These are phyloP conservation scores for Theobroma grandiflorum DNA, from an alignment of 441 rosid species.

Conservation along the genomic window DNA sequence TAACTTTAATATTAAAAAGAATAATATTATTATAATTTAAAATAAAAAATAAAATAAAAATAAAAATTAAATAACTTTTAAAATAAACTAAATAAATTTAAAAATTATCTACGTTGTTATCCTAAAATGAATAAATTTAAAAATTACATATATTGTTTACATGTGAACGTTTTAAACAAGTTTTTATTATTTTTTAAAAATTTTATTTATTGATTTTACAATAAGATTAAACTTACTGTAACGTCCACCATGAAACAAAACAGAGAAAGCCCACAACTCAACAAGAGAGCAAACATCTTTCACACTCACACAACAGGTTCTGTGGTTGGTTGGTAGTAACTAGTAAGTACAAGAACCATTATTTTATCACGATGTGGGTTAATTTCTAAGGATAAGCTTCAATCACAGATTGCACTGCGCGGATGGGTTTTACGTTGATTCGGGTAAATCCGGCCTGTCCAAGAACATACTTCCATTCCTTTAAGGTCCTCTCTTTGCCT, in stretches of 20 bases:
- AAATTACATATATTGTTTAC: too few relatives aligned
- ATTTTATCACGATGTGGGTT: neutral
- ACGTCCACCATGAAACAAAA: neutral
- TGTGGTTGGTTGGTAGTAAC: neutral
- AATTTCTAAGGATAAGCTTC: conserved; percentile 50
- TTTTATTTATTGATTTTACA: too few relatives aligned
- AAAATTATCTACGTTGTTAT: too few relatives aligned
- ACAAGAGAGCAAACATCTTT: neutral
- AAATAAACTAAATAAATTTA: too few relatives aligned
- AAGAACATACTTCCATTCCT: conserved; percentile 72
- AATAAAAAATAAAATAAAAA: too few relatives aligned
- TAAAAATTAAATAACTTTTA: too few relatives aligned
- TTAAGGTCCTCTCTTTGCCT: conserved; percentile 70
- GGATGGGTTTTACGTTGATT: conserved; percentile 45
- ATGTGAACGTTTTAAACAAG: too few relatives aligned
- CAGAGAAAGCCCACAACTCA: neutral
- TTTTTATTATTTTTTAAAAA: too few relatives aligned
- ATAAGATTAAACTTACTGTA: too few relatives aligned
- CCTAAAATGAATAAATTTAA: too few relatives aligned
- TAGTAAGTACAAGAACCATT: neutral
- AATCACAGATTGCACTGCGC: conserved; percentile 53
- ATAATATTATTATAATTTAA: too few relatives aligned
- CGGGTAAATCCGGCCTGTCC: conserved; percentile 62
- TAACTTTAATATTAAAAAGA: too few relatives aligned
- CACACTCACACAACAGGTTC: neutral